These are phyloP conservation scores for Apophysomyces trapeziformis DNA, from an alignment of 371 early-diverging fungal species.

Conservation along the genomic window DNA sequence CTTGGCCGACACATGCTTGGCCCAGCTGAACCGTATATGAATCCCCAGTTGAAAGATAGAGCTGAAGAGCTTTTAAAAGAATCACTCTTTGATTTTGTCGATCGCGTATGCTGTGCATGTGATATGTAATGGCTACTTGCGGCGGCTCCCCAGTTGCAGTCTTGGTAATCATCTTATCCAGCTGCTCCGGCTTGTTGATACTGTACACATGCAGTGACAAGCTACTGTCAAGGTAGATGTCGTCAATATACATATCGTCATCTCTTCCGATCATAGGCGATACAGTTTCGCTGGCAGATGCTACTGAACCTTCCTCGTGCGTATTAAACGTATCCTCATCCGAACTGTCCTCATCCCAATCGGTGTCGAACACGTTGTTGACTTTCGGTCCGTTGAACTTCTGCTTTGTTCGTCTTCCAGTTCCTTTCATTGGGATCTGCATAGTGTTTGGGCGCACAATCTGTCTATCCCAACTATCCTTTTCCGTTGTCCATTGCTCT, in stretches of 20 bases:
- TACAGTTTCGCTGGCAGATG: neutral
- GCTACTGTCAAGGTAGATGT: neutral
- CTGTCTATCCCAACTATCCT: constrained; percentile 29
- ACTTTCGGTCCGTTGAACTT: constrained; percentile 31
- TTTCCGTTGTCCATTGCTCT: constrained; percentile 5
- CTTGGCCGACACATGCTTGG: constrained; percentile 18
- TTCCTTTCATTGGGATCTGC: constrained; percentile 35
- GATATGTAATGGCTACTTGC: constrained; percentile 26
- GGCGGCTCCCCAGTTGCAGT: neutral
- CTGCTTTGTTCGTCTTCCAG: constrained; percentile 23
- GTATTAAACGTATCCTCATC: constrained; percentile 1
- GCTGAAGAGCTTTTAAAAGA: constrained; percentile 34
- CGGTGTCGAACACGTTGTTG: constrained; percentile 20
- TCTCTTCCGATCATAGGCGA: neutral
- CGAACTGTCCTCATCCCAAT: constrained; percentile 6
- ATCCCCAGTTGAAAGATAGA: constrained; percentile 28
- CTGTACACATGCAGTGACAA: constrained; percentile 2
- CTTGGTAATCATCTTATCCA: constrained; percentile 21
- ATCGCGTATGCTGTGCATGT: constrained; percentile 12
- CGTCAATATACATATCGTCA: constrained; percentile 6
- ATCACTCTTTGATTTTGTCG: neutral
- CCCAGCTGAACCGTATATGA: constrained; percentile 35
- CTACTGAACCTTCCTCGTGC: neutral
- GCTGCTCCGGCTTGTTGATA: constrained; percentile 17
- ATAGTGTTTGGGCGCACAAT: constrained; percentile 35